Evolutionary conservation across 2,329 filamentous ascomycete genomes (phyloP).

Genomic region (Macrophomina tecta): DNA sequence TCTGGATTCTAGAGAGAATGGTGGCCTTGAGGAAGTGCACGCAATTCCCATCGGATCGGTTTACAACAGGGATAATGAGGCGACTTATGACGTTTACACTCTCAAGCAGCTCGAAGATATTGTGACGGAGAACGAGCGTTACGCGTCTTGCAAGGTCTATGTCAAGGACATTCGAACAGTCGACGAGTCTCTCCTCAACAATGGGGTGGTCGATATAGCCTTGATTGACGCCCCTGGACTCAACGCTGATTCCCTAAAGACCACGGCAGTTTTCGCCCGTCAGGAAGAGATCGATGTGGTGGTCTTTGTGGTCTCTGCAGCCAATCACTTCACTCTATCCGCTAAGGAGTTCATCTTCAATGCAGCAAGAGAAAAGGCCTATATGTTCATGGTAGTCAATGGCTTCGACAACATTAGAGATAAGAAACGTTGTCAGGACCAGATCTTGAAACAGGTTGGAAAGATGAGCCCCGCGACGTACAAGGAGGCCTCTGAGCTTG

Average conservation of each 20-base stretch:
- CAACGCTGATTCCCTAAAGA: constrained; percentile 95
- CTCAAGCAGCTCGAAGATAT: constrained; percentile 83
- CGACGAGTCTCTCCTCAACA: constrained; percentile 93
- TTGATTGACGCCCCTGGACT: constrained; percentile 95
- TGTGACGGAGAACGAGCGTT: constrained; percentile 85
- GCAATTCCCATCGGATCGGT: constrained; percentile 80
- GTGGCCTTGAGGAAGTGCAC: constrained; percentile 91
- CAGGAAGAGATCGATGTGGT: constrained; percentile 99
- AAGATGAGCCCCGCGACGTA: constrained; percentile 88
- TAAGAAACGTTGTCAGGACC: constrained; percentile 87
- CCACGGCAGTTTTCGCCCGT: constrained; percentile 93
- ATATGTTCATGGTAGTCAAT: constrained; percentile 99
- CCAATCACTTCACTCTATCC: constrained; percentile 96
- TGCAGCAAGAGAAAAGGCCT: constrained; percentile 94
- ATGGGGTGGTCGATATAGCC: constrained; percentile 96
- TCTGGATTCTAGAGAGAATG: constrained; percentile 88
- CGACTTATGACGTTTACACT: constrained; percentile 86
- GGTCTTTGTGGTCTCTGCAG: constrained; percentile 95
- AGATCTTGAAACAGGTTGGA: constrained; percentile 88
- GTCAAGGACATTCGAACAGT: constrained; percentile 87
- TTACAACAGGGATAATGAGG: constrained; percentile 91
- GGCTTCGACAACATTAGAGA: constrained; percentile 94
- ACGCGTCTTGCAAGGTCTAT: constrained; percentile 96
- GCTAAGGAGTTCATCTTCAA: constrained; percentile 98
- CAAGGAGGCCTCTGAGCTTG: constrained; percentile 90